Evolutionary conservation across 2,329 filamentous ascomycete genomes (phyloP), one percentile per base, ranked within the genome.

Genomic region (Fusarium stilboides): DNA sequence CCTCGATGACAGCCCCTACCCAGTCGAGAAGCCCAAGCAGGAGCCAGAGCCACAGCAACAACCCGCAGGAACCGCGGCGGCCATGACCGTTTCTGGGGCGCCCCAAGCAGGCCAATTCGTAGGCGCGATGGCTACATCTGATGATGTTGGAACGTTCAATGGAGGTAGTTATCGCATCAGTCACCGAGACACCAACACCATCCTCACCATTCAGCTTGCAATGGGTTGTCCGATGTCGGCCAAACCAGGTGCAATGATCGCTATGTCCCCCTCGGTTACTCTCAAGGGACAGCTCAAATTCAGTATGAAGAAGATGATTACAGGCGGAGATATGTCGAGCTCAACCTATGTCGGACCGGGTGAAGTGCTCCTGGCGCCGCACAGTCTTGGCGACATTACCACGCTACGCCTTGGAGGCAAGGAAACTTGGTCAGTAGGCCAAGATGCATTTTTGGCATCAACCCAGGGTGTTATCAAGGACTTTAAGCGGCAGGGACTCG

Each of bases 81-180:
- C 28, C 77, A 79, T 66, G 66, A 76, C 81, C 45, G 74, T 79
- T 20, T 76, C 77, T 13, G 79, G 79, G 28, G 83, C 81, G 6
- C 84, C 82, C 13, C 76, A 80, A 8, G 79, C 82, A 17, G 79
- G 81, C 33, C 86, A 91, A 59, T 94, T 95, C 68, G 78, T 84
- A 8, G 92, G 92, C 31, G 89, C 87, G 0, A 65, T 61, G 36
- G 83, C 91, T 1, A 86, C 87, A 1, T 84, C 89, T 31, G 96
- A 98, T 78, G 94, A 97, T 72, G 89, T 97, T 3, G 96, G 96
- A n/a, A 96, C 92, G 0, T 99, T 98, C 84, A 98, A 98, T 77
- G 96, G 96, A 17, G 96, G 96, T 14, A 95, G 92, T 76, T 99
- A 95, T 78, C 88, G 96, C 43, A 94, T 98, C 77, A 96, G 93